A percentile compares a stretch with the other conserved stretches of the same genome.
Conservation (phyloP, 129 eudicot species). For the Helianthus tuberosus region DNA sequence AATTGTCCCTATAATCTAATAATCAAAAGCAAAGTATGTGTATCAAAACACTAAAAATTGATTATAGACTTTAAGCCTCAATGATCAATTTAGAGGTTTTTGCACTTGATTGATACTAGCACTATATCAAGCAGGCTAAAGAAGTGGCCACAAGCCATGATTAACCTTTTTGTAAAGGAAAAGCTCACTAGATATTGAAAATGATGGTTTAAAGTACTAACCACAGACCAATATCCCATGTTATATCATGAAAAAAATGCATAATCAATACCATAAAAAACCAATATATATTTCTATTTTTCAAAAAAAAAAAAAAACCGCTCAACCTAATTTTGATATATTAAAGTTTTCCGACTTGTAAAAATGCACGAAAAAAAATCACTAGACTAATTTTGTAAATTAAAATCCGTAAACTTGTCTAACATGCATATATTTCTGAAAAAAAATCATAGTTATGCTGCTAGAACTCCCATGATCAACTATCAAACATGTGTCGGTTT, state of each 20-base stretch:
- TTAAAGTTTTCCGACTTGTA: no score
- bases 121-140: slow-evolving; percentile 33
- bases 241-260: slow-evolving; percentile 17
- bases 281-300: no score
- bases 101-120: slow-evolving; percentile 27
- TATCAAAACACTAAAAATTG: not conserved
- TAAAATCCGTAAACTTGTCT: no score
- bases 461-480: slow-evolving; percentile 22
- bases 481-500: not conserved
- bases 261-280: not conserved
- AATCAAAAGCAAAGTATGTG: not conserved
- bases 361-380: no score
- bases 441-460: not conserved
- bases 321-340: no score
- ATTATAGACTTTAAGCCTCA: not conserved
- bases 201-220: slow-evolving; percentile 16
- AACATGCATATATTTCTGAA: no score
- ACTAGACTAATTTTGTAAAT: no score
- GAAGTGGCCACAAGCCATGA: slow-evolving; percentile 42
- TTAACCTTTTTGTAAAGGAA: slow-evolving; percentile 52
- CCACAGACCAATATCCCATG: slow-evolving; percentile 18
- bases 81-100: not conserved
- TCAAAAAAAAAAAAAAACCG: no score
- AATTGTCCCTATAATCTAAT: not conserved
- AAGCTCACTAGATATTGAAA: slow-evolving; percentile 32